These are phyloP conservation scores for Colletotrichum trifolii DNA, from an alignment of 2,329 filamentous ascomycete genomes.

Conservation along the genomic window DNA sequence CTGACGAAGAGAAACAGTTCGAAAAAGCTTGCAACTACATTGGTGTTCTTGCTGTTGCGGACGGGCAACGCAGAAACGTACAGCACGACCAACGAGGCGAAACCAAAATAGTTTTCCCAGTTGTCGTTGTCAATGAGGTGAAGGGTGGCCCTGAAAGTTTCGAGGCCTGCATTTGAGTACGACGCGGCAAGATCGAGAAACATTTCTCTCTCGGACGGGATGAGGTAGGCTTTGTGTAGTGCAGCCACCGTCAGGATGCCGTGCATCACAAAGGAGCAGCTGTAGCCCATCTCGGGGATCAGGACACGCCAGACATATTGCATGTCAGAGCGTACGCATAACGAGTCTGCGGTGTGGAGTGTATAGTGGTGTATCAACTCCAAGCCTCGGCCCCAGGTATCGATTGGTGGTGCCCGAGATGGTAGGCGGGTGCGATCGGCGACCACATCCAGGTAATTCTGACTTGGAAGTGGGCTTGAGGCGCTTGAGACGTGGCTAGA, in stretches of 20 bases:
- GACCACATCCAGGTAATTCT: conserved; percentile 2
- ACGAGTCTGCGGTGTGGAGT: conserved; percentile 40
- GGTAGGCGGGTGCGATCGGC: neutral
- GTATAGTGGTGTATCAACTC: conserved; percentile 47
- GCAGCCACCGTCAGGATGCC: conserved; percentile 45
- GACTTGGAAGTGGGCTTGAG: neutral
- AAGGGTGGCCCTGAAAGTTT: conserved; percentile 42
- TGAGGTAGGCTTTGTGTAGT: conserved; percentile 45
- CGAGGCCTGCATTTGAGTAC: conserved; percentile 44
- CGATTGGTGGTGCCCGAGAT: conserved; percentile 1
- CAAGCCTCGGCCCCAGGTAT: conserved; percentile 34
- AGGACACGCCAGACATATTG: conserved; percentile 42
- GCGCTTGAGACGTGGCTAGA: neutral
- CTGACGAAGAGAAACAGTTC: conserved; percentile 30
- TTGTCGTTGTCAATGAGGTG: conserved; percentile 36
- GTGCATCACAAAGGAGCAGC: conserved; percentile 44
- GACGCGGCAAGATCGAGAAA: conserved; percentile 44
- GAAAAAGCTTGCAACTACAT: neutral
- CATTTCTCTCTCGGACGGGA: conserved; percentile 39
- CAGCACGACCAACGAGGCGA: conserved; percentile 52
- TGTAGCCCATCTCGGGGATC: conserved; percentile 43
- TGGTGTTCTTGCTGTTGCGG: neutral
- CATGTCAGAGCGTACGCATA: conserved; percentile 41
- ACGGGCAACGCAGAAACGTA: conserved; percentile 35
- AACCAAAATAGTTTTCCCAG: conserved; percentile 50